These are phyloP conservation scores for Pseudomassariella vexata DNA, from an alignment of 2,329 filamentous ascomycete genomes.

Conservation along the genomic window DNA sequence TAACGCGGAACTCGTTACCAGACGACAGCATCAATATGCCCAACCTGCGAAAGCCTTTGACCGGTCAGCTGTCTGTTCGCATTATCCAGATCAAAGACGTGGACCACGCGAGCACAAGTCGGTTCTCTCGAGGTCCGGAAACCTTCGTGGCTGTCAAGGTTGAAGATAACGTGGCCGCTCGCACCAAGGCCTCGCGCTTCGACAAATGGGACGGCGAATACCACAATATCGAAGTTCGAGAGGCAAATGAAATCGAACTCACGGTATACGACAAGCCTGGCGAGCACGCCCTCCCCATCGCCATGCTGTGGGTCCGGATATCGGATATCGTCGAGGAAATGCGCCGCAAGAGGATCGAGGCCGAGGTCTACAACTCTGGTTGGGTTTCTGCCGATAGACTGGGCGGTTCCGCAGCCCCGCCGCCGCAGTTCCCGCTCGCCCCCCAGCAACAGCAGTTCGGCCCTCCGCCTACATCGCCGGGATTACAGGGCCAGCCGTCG, in stretches of 20 bases:
- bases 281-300: constrained; percentile 87
- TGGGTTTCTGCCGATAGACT: constrained; percentile 98
- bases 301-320: constrained; percentile 91
- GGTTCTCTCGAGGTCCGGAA: constrained; percentile 86
- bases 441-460: constrained; percentile 40
- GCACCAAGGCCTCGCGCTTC: constrained; percentile 77
- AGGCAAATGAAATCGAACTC: constrained; percentile 96
- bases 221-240: constrained; percentile 91
- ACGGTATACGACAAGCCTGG: constrained; percentile 95
- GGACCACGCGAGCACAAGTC: constrained; percentile 78
- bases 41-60: constrained; percentile 92
- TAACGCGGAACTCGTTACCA: constrained; percentile 30
- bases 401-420: constrained; percentile 45
- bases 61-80: constrained; percentile 79
- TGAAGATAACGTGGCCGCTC: constrained; percentile 84
- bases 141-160: constrained; percentile 96
- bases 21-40: constrained; percentile 96
- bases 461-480: constrained; percentile 36
- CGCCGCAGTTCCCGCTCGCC: constrained; percentile 55
- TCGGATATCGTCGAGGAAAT: constrained; percentile 98
- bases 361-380: constrained; percentile 86
- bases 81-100: constrained; percentile 90
- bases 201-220: constrained; percentile 90
- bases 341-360: constrained; percentile 93
- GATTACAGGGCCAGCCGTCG: constrained; percentile 22